phyloP scores from a whole-genome alignment of 2,329 filamentous ascomycete genomes.

The Nemania serpens region DNA sequence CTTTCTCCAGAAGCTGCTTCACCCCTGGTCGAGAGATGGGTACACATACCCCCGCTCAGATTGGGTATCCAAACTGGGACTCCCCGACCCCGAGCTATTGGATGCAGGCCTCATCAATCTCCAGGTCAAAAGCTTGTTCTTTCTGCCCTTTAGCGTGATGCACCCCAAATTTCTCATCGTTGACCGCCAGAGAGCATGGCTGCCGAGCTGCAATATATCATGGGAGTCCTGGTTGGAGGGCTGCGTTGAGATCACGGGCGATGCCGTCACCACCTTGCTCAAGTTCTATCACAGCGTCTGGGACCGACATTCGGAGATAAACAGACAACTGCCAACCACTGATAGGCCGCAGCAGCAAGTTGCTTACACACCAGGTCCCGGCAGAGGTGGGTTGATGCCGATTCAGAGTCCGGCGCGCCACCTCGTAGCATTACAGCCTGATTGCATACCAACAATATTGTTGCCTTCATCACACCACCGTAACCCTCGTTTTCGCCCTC shows the following conservation, averaged over 20 bases:
- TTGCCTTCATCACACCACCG: constrained; percentile 75
- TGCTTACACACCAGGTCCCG: constrained; percentile 4
- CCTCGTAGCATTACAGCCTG: constrained; percentile 23
- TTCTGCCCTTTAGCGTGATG: constrained; percentile 82
- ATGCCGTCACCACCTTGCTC: constrained; percentile 64
- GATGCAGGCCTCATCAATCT: constrained; percentile 67
- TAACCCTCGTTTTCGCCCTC: constrained; percentile 66
- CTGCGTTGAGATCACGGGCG: constrained; percentile 68
- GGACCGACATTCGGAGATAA: constrained; percentile 48
- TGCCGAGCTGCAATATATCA: constrained; percentile 83
- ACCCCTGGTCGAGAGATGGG: constrained; percentile 67
- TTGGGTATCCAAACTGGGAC: constrained; percentile 66
- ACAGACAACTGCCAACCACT: neutral
- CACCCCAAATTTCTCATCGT: constrained; percentile 83
- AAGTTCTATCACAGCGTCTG: constrained; percentile 73
- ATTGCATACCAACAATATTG: constrained; percentile 60
- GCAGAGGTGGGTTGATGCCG: constrained; percentile 25
- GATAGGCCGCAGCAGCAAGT: neutral
- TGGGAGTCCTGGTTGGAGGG: constrained; percentile 90
- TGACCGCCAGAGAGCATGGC: constrained; percentile 67
- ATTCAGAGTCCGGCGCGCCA: constrained; percentile 33
- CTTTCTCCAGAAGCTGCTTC: constrained; percentile 74
- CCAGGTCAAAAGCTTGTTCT: constrained; percentile 76
- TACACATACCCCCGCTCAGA: constrained; percentile 61
- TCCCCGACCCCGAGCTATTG: constrained; percentile 60